Evolutionary conservation across 805 yeast species (phyloP).

Genomic region (Metschnikowia arizonensis): DNA sequence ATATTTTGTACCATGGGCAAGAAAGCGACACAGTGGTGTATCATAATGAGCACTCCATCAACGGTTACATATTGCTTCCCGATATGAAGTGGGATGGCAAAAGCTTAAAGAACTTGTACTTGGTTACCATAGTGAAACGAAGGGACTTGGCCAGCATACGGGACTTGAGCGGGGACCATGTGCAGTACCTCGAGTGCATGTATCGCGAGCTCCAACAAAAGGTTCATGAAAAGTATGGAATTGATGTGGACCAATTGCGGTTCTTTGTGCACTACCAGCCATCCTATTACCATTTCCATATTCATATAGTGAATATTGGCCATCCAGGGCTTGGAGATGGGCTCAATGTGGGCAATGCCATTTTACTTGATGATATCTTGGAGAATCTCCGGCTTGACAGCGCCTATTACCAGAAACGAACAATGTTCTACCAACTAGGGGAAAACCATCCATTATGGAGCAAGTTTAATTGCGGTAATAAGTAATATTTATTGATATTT

Average conservation of each 20-base stretch:
- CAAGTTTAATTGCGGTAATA: too few species aligned
- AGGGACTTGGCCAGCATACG: slow-evolving; percentile 68
- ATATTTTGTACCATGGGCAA: slow-evolving; percentile 74
- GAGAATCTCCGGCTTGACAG: slow-evolving; percentile 58
- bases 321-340: slow-evolving; percentile 69
- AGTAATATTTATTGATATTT: too few species aligned
- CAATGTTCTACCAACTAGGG: slow-evolving; percentile 63
- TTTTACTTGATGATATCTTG: slow-evolving; percentile 74
- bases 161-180: slow-evolving; percentile 60
- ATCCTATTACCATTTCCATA: slow-evolving; percentile 91
- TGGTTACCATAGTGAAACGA: slow-evolving; percentile 71
- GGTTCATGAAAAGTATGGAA: slow-evolving; percentile 37
- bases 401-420: slow-evolving; percentile 55
- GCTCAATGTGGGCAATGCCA: slow-evolving; percentile 73
- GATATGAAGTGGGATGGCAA: slow-evolving; percentile 96
- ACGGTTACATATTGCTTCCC: slow-evolving; percentile 76
- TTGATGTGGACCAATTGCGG: slow-evolving; percentile 57
- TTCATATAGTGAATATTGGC: slow-evolving; percentile 75
- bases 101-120: slow-evolving; percentile 64
- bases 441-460: slow-evolving; percentile 72
- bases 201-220: slow-evolving; percentile 42
- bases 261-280: slow-evolving; percentile 92
- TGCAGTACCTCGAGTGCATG: slow-evolving; percentile 52
- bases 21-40: slow-evolving; percentile 79
- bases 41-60: slow-evolving; percentile 50